Conservation (phyloP, 2,329 filamentous ascomycete species). For the Didymella glomerata region DNA sequence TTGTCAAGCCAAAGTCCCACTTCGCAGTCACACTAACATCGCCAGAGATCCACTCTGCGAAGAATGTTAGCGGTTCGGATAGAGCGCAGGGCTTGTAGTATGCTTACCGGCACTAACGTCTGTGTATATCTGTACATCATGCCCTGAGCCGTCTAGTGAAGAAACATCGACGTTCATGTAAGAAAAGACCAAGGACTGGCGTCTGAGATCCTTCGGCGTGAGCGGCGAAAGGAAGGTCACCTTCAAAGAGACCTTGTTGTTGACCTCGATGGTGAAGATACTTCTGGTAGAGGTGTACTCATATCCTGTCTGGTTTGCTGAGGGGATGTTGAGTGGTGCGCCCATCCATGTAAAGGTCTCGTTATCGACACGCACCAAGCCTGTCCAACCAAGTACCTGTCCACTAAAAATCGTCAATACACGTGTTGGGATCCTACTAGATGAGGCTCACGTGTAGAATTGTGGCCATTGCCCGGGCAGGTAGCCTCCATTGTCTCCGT, state of each 20-base stretch:
- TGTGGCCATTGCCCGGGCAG: slow-evolving; percentile 73
- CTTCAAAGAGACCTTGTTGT: slow-evolving; percentile 64
- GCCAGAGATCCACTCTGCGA: slow-evolving; percentile 74
- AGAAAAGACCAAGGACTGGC: slow-evolving; percentile 80
- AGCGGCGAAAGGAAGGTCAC: slow-evolving; percentile 78
- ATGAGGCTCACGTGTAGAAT: slow-evolving; percentile 69
- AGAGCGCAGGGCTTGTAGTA: background rate
- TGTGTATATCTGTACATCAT: slow-evolving; percentile 70
- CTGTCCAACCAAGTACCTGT: slow-evolving; percentile 69
- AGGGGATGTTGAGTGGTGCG: slow-evolving; percentile 73
- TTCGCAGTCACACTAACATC: slow-evolving; percentile 65
- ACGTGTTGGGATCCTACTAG: slow-evolving; percentile 1
- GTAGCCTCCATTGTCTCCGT: slow-evolving; percentile 85
- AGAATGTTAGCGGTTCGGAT: slow-evolving; percentile 24
- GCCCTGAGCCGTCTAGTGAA: slow-evolving; percentile 64
- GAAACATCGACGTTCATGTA: slow-evolving; percentile 77
- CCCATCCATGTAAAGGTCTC: slow-evolving; percentile 65
- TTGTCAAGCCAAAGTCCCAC: slow-evolving; percentile 81
- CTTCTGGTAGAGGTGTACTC: slow-evolving; percentile 58
- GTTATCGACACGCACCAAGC: slow-evolving; percentile 67
- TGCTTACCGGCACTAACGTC: slow-evolving; percentile 73
- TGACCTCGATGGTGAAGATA: slow-evolving; percentile 51
- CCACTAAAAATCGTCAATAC: slow-evolving; percentile 71
- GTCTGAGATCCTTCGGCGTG: slow-evolving; percentile 79
- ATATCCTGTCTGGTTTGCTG: slow-evolving; percentile 72